A percentile compares a stretch with the other conserved stretches of the same genome.
Evolutionary conservation across 73 alveolate species (phyloP).

Genomic region (Breviolum minutum): DNA sequence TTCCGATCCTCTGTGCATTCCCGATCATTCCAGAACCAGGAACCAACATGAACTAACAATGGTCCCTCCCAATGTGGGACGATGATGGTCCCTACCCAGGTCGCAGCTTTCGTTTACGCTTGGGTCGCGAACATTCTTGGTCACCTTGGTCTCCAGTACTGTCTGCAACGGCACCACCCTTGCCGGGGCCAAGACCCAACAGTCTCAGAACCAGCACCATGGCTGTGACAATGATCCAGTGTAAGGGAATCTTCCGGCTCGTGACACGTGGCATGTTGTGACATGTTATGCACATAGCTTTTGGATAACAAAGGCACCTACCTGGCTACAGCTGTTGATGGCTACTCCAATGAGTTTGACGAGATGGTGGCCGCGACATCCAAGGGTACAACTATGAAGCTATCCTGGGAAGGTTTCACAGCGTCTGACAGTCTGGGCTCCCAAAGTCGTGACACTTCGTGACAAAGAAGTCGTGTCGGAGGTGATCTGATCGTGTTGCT

Average conservation of each 20-base stretch:
- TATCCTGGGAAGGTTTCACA: slow-evolving; percentile 69
- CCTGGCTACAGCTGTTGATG: background rate
- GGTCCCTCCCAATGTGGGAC: too few species aligned
- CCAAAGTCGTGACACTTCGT: background rate
- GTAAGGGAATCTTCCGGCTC: background rate
- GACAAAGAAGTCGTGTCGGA: too few species aligned
- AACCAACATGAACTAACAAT: too few species aligned
- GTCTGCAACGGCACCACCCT: background rate
- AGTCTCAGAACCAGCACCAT: slow-evolving; percentile 15
- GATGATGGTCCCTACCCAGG: background rate
- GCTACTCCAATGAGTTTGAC: background rate
- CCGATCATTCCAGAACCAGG: too few species aligned
- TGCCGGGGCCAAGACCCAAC: slow-evolving; percentile 32
- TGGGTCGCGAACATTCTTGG: background rate
- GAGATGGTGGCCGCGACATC: slow-evolving; percentile 7
- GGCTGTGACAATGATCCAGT: background rate
- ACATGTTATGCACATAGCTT: background rate
- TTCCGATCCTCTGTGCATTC: background rate
- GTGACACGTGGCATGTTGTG: background rate
- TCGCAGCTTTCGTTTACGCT: slow-evolving; percentile 30
- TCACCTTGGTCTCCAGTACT: slow-evolving; percentile 19
- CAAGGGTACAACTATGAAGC: slow-evolving; percentile 34
- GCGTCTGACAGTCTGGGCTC: background rate
- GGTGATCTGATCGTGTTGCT: too few species aligned
- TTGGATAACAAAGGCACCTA: background rate